Evolutionary conservation across 2,329 filamentous ascomycete species (phyloP).

Genomic region (Colletotrichum coccodes): DNA sequence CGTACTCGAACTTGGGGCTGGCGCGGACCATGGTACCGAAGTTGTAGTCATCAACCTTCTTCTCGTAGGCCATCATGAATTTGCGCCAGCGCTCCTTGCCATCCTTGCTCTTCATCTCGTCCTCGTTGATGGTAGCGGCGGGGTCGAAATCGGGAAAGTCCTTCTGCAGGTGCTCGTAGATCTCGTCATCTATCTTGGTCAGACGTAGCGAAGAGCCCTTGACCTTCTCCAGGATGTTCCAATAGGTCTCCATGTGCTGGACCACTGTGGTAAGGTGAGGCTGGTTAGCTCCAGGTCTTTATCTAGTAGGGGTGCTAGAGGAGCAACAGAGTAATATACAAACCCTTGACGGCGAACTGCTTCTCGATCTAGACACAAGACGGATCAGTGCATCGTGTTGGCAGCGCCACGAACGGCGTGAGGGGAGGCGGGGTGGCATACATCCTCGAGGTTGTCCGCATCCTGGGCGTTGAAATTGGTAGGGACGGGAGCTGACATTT

Average conservation of each 20-base stretch:
- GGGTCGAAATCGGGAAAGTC: slow-evolving; percentile 96
- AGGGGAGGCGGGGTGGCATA: slow-evolving; percentile 46
- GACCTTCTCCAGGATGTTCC: slow-evolving; percentile 91
- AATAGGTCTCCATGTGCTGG: slow-evolving; percentile 97
- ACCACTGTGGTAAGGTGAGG: slow-evolving; percentile 65
- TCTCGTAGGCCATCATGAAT: slow-evolving; percentile 94
- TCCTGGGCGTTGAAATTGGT: slow-evolving; percentile 69
- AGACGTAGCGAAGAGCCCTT: slow-evolving; percentile 89
- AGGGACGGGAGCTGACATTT: slow-evolving; percentile 46
- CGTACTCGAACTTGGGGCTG: slow-evolving; percentile 85
- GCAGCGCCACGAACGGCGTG: background rate
- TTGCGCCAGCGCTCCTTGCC: slow-evolving; percentile 96
- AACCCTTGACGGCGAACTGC: slow-evolving; percentile 97
- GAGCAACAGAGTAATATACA: slow-evolving; percentile 6
- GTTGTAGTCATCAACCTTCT: slow-evolving; percentile 96
- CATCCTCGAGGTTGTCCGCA: slow-evolving; percentile 65
- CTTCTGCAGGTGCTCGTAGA: slow-evolving; percentile 85
- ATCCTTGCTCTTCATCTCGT: slow-evolving; percentile 96
- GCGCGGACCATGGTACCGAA: slow-evolving; percentile 93
- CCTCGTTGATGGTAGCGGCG: slow-evolving; percentile 82
- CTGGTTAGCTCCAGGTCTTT: background rate
- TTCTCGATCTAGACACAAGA: slow-evolving; percentile 83
- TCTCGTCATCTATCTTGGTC: slow-evolving; percentile 95
- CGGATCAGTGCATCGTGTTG: slow-evolving; percentile 1
- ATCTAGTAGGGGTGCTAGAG: too few species aligned